A percentile compares a stretch with the other conserved stretches of the same genome.
phyloP scores from a whole-genome alignment of 2,329 filamentous ascomycete species.

The Colletotrichum godetiae region DNA sequence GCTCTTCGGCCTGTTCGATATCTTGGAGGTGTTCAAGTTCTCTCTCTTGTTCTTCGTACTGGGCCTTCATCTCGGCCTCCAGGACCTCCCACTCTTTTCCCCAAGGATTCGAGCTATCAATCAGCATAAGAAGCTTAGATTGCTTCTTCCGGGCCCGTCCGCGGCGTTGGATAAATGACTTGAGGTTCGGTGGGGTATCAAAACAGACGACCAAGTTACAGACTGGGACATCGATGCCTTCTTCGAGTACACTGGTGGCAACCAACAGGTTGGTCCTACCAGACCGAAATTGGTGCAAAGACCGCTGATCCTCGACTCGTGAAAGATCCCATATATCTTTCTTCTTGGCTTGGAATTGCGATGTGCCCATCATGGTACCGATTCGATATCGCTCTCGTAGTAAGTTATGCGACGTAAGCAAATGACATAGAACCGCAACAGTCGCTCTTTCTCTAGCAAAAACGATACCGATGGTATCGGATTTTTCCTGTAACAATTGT shows the following conservation, averaged over 20 bases:
- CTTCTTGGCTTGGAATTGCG: constrained; percentile 48
- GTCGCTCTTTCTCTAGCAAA: constrained; percentile 75
- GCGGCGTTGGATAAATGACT: constrained; percentile 69
- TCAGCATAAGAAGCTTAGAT: constrained; percentile 62
- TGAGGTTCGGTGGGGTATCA: constrained; percentile 60
- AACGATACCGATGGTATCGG: constrained; percentile 67
- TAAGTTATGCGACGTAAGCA: constrained; percentile 65
- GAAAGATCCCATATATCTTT: constrained; percentile 54
- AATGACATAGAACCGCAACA: constrained; percentile 67
- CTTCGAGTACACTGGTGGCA: constrained; percentile 73
- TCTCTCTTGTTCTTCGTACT: constrained; percentile 74
- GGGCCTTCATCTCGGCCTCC: constrained; percentile 78
- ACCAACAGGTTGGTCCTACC: constrained; percentile 69
- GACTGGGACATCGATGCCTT: constrained; percentile 75
- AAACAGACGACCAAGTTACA: constrained; percentile 73
- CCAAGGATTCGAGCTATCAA: constrained; percentile 43
- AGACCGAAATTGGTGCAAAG: constrained; percentile 60
- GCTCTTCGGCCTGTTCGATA: constrained; percentile 56
- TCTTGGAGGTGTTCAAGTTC: constrained; percentile 56
- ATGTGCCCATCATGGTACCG: constrained; percentile 67
- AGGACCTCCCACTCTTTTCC: constrained; percentile 70
- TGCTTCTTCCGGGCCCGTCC: constrained; percentile 62
- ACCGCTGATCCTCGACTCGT: constrained; percentile 45
- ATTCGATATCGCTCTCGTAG: constrained; percentile 58
- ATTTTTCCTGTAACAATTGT: constrained; percentile 57